These are phyloP conservation scores for Calonectria crousiana DNA, from an alignment of 2,329 filamentous ascomycete species.

Conservation along the genomic window DNA sequence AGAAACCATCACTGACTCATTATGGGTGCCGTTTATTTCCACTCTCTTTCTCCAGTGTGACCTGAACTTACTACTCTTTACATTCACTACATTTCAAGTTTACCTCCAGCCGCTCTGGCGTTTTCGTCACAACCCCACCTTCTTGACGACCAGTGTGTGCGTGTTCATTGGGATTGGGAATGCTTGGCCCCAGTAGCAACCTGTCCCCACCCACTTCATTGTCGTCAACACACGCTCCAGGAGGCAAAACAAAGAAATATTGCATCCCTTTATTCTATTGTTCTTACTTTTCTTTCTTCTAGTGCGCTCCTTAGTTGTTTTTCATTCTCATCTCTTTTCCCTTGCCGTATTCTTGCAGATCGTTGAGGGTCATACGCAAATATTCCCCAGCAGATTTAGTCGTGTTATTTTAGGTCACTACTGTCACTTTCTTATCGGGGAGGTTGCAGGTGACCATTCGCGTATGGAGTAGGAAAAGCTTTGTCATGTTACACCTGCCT, in stretches of 20 bases:
- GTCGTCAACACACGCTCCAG: not conserved
- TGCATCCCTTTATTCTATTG: not conserved
- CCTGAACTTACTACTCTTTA: not conserved
- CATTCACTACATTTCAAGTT: not conserved
- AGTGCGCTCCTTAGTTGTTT: not conserved
- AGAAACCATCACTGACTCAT: not conserved
- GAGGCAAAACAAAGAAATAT: not conserved
- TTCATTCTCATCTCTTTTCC: not conserved
- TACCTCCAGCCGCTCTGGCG: not conserved
- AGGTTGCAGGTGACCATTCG: too few species aligned
- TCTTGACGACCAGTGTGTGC: not conserved
- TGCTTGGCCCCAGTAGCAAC: too few species aligned
- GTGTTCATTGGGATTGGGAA: too few species aligned
- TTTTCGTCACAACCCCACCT: not conserved
- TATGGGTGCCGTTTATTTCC: not conserved
- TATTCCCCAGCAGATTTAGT: not conserved
- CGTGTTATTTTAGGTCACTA: accelerated
- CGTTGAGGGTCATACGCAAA: not conserved
- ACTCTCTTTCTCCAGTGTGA: not conserved
- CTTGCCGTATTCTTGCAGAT: not conserved
- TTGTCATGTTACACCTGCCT: not conserved
- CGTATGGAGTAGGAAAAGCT: too few species aligned
- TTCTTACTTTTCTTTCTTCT: not conserved
- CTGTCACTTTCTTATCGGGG: not conserved
- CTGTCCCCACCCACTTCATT: not conserved